Conservation (phyloP, 148 eudicot genomes). For the Camellia japonica region DNA sequence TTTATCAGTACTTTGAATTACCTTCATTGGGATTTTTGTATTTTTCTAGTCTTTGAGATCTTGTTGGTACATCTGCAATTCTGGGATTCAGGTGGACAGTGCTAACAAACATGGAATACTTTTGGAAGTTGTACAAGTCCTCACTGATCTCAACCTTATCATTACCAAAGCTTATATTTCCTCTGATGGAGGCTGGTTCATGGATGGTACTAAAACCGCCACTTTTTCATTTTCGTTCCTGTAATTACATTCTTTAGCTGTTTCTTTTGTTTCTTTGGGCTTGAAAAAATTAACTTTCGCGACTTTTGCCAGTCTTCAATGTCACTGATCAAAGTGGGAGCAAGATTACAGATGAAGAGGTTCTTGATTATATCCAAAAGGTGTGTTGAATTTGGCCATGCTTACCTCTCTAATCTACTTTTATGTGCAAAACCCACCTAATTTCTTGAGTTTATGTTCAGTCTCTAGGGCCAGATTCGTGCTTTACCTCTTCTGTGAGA, state of each 20-base stretch:
- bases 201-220: constrained; percentile 32
- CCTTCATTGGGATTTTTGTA: not conserved
- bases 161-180: constrained; percentile 88
- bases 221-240: not conserved
- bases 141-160: constrained; percentile 81
- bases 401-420: not conserved
- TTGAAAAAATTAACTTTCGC: not conserved
- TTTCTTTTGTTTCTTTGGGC: not conserved
- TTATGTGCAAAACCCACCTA: constrained; percentile 1
- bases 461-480: constrained; percentile 88
- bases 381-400: constrained; percentile 25
- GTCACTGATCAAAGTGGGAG: constrained; percentile 88
- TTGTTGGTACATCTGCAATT: constrained; percentile 11
- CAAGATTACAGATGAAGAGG: constrained; percentile 79
- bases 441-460: constrained; percentile 28
- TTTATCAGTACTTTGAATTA: not conserved
- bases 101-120: constrained; percentile 86
- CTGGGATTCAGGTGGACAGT: constrained; percentile 73
- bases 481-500: constrained; percentile 43
- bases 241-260: not conserved
- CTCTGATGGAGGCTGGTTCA: constrained; percentile 97
- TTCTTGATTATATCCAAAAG: constrained; percentile 74
- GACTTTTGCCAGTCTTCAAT: constrained; percentile 63
- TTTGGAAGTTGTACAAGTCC: constrained; percentile 88
- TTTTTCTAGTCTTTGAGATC: not conserved